Evolutionary conservation across 345 rosid species (phyloP).

Genomic region (Rhizophora mangle): DNA sequence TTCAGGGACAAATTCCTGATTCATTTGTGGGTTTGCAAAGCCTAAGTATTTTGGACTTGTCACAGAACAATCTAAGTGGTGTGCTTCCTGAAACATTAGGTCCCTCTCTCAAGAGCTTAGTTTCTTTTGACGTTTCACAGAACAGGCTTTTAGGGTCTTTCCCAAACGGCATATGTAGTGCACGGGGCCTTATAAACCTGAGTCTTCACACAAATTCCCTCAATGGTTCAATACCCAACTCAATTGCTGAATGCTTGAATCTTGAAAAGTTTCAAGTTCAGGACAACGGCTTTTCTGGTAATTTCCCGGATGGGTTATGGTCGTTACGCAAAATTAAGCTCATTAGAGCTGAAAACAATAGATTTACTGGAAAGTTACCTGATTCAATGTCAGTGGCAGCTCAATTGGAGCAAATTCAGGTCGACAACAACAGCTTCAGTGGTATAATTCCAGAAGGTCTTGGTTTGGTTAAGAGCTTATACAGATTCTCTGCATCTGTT

Average conservation of each 20-base stretch:
- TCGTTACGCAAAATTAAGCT: slow-evolving; percentile 66
- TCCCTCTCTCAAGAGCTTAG: slow-evolving; percentile 56
- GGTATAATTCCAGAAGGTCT: slow-evolving; percentile 69
- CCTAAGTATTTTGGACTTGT: slow-evolving; percentile 59
- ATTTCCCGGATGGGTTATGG: slow-evolving; percentile 71
- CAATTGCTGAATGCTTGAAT: slow-evolving; percentile 55
- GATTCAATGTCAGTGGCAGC: slow-evolving; percentile 64
- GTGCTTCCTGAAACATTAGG: slow-evolving; percentile 46
- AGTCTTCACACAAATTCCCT: slow-evolving; percentile 71
- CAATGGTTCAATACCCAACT: slow-evolving; percentile 54
- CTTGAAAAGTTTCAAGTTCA: slow-evolving; percentile 90
- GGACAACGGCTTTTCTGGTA: slow-evolving; percentile 72
- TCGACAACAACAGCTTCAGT: slow-evolving; percentile 72
- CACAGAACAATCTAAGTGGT: slow-evolving; percentile 78
- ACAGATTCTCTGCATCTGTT: slow-evolving; percentile 80
- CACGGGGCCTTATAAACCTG: slow-evolving; percentile 54
- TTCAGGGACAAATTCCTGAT: slow-evolving; percentile 68
- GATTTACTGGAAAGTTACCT: slow-evolving; percentile 61
- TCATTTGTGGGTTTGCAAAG: slow-evolving; percentile 60
- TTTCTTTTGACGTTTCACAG: slow-evolving; percentile 76
- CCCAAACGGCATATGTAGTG: slow-evolving; percentile 64
- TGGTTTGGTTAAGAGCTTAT: slow-evolving; percentile 72
- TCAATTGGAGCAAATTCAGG: slow-evolving; percentile 83
- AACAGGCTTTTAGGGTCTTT: slow-evolving; percentile 71
- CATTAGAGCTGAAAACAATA: slow-evolving; percentile 74